Conservation (phyloP, 169 alveolate species). For the Plasmodium berghei region DNA sequence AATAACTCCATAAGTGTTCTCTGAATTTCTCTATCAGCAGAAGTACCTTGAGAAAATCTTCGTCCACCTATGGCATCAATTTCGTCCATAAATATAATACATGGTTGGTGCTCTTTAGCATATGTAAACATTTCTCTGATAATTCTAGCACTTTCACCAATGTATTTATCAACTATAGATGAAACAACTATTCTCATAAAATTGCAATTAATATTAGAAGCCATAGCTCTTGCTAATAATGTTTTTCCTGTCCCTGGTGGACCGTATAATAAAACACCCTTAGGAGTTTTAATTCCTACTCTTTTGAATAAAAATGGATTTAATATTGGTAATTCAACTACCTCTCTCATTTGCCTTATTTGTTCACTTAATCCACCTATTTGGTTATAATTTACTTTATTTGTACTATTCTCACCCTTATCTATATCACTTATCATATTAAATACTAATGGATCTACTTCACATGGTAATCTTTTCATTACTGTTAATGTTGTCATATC, state of each 20-base stretch:
- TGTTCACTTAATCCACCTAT: slow-evolving; percentile 98
- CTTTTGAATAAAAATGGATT: slow-evolving; percentile 97
- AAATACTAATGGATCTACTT: slow-evolving; percentile 98
- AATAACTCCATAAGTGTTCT: slow-evolving; percentile 96
- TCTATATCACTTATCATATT: slow-evolving; percentile 97
- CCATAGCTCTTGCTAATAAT: slow-evolving; percentile 98
- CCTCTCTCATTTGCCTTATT: slow-evolving; percentile 98
- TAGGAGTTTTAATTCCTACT: slow-evolving; percentile 99
- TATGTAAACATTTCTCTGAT: slow-evolving; percentile 99
- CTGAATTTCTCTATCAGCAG: slow-evolving; percentile 99
- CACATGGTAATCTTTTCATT: slow-evolving; percentile 97
- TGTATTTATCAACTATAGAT: slow-evolving; percentile 98
- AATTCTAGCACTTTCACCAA: slow-evolving; percentile 99
- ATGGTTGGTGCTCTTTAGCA: slow-evolving; percentile 99
- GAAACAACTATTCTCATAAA: slow-evolving; percentile 99
- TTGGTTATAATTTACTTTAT: slow-evolving; percentile 76
- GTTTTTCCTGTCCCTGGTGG: slow-evolving; percentile 99
- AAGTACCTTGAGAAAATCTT: slow-evolving; percentile 97
- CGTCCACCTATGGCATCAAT: slow-evolving; percentile 99
- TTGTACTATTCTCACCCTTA: slow-evolving; percentile 71
- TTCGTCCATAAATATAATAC: slow-evolving; percentile 99
- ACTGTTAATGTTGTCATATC: slow-evolving; percentile 99
- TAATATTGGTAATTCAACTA: slow-evolving; percentile 98
- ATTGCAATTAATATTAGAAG: slow-evolving; percentile 97
- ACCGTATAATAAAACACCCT: slow-evolving; percentile 98